Evolutionary conservation across 2,329 filamentous ascomycete species (phyloP).

Genomic region (Dothideomycetidae sp.): DNA sequence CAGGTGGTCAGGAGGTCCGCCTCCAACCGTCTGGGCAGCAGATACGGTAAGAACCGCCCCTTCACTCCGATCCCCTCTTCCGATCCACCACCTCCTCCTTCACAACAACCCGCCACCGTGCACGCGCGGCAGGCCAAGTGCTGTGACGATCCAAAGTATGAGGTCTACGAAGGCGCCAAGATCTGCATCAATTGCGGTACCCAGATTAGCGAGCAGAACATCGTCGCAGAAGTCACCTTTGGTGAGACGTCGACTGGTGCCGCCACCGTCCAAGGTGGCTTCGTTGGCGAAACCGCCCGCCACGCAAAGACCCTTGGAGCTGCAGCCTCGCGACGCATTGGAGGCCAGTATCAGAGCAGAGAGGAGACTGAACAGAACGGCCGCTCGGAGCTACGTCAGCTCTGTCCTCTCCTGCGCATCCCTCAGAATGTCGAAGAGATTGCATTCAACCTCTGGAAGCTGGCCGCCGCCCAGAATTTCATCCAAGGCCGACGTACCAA

Average conservation of each 20-base stretch:
- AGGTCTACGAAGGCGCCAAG: conserved; percentile 27
- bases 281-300: conserved; percentile 72
- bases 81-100: conserved; percentile 1
- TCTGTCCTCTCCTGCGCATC: conserved; percentile 27
- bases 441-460: conserved; percentile 30
- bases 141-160: conserved; percentile 19
- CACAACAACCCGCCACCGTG: conserved; percentile 5
- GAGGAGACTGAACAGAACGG: conserved; percentile 39
- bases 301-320: conserved; percentile 50
- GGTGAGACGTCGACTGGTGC: conserved; percentile 76
- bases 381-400: conserved; percentile 27
- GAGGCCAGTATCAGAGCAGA: conserved; percentile 38
- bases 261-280: conserved; percentile 81
- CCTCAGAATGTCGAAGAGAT: conserved; percentile 24
- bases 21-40: not conserved
- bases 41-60: not conserved
- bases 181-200: conserved; percentile 75
- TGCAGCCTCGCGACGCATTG: conserved; percentile 30
- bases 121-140: conserved; percentile 12
- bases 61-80: conserved; percentile 6
- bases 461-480: conserved; percentile 47
- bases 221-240: conserved; percentile 84
- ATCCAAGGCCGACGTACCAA: conserved; percentile 74
- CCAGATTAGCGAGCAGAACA: conserved; percentile 71
- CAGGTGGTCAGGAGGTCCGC: not conserved